phyloP scores from a whole-genome alignment of 495 filamentous ascomycete genomes.

The Trichoderma reesei region DNA sequence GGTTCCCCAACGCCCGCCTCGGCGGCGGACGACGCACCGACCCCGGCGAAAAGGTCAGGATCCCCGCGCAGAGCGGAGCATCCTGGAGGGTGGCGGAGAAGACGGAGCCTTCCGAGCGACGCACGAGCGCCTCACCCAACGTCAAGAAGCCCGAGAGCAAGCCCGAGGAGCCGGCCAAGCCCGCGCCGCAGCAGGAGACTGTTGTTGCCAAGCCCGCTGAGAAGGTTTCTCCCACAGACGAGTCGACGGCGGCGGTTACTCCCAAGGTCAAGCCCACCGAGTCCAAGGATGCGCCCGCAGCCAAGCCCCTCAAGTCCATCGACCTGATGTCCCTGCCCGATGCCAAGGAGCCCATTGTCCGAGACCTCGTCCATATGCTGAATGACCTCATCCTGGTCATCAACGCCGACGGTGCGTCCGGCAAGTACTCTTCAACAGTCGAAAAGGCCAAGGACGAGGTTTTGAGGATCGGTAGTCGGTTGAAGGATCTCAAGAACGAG shows the following conservation, averaged over 20 bases:
- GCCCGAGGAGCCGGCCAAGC: constrained; percentile 14
- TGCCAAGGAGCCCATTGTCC: constrained; percentile 76
- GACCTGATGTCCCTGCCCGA: constrained; percentile 62
- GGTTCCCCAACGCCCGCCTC: constrained; percentile 62
- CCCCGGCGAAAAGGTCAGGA: constrained; percentile 63
- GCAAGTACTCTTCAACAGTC: constrained; percentile 66
- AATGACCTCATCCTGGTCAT: constrained; percentile 92
- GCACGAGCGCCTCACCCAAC: constrained; percentile 28
- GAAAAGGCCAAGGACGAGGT: constrained; percentile 76
- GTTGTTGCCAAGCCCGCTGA: constrained; percentile 27
- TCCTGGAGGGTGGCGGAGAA: constrained; percentile 65
- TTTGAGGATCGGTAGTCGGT: constrained; percentile 62
- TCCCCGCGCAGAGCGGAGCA: constrained; percentile 76
- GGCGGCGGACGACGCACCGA: constrained; percentile 41
- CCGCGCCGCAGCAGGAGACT: constrained; percentile 24
- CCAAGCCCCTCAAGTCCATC: constrained; percentile 51
- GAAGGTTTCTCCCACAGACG: constrained; percentile 19
- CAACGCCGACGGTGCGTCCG: constrained; percentile 66
- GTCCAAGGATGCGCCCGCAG: constrained; percentile 23
- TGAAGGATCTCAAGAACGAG: constrained; percentile 56
- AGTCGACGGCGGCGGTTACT: constrained; percentile 21
- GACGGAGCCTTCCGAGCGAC: constrained; percentile 28
- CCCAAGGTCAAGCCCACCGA: constrained; percentile 27
- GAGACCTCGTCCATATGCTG: constrained; percentile 87
- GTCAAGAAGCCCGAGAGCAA: constrained; percentile 24